phyloP scores from a whole-genome alignment of 106 monocot genomes.

The Apostasia shenzhenica region DNA sequence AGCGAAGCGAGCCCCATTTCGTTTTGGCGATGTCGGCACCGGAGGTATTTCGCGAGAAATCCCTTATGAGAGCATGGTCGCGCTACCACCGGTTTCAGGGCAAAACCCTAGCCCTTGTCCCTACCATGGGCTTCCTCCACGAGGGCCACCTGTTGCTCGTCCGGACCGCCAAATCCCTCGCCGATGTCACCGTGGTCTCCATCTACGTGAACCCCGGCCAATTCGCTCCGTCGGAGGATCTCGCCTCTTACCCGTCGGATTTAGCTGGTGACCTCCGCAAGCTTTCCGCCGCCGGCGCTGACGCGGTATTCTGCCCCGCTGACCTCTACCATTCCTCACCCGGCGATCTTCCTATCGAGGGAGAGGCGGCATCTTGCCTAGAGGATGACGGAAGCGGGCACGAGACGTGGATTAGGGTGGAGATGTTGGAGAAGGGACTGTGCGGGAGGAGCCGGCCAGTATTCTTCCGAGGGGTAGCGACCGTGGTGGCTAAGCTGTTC shows the following conservation, averaged over 20 bases:
- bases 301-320: constrained; percentile 66
- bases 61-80: constrained; percentile 75
- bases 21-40: constrained; percentile 1
- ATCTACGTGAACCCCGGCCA: constrained; percentile 97
- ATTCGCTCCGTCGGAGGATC: constrained; percentile 90
- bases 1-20: too few relatives aligned
- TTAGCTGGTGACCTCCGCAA: constrained; percentile 55
- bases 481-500: constrained; percentile 81
- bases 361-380: constrained; percentile 21
- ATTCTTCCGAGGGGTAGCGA: constrained; percentile 85
- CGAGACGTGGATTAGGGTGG: constrained; percentile 89
- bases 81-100: constrained; percentile 25
- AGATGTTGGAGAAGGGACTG: constrained; percentile 77
- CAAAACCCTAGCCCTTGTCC: constrained; percentile 61
- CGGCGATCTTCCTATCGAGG: not conserved
- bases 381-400: constrained; percentile 36
- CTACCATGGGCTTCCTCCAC: constrained; percentile 98
- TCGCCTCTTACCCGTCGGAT: constrained; percentile 75
- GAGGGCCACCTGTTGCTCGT: constrained; percentile 83
- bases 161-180: constrained; percentile 29
- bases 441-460: constrained; percentile 82
- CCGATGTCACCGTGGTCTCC: constrained; percentile 70
- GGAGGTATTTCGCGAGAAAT: constrained; percentile 46
- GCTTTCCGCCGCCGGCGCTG: constrained; percentile 50
- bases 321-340: constrained; percentile 49